phyloP scores from a whole-genome alignment of 1,139 yeast species.

The Hansenula sp. region DNA sequence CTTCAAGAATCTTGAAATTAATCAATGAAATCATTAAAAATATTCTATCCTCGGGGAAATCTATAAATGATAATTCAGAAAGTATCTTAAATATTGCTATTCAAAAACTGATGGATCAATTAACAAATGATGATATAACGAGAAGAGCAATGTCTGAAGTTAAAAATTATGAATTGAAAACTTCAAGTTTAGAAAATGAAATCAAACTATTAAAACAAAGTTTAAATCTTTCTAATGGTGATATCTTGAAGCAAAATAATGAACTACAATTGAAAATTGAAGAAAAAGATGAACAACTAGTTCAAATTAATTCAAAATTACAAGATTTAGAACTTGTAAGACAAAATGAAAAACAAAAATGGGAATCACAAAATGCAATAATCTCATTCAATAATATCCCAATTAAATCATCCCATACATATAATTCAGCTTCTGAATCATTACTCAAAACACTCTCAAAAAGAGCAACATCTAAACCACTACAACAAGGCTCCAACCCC shows the following conservation, averaged over 20 bases:
- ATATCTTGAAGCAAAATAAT: conserved; percentile 60
- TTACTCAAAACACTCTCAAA: conserved; percentile 4
- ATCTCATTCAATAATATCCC: conserved; percentile 10
- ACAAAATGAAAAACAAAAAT: conserved; percentile 62
- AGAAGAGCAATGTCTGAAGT: conserved; percentile 70
- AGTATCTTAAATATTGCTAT: conserved; percentile 74
- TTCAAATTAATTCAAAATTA: conserved; percentile 36
- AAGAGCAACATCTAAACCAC: not conserved
- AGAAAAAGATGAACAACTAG: conserved; percentile 54
- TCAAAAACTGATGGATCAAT: conserved; percentile 62
- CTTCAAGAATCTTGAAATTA: conserved; percentile 32
- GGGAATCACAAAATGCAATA: conserved; percentile 55
- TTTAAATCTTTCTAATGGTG: conserved; percentile 50
- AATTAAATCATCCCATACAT: not conserved
- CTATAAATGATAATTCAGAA: conserved; percentile 43
- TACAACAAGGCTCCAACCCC: not conserved
- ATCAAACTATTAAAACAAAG: conserved; percentile 66
- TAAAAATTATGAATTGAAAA: conserved; percentile 48
- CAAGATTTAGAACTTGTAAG: conserved; percentile 44
- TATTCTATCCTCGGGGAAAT: conserved; percentile 46
- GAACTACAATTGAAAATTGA: conserved; percentile 56
- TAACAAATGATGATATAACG: conserved; percentile 85
- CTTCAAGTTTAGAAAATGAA: conserved; percentile 66
- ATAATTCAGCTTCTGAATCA: conserved; percentile 5
- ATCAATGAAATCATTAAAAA: conserved; percentile 71